Evolutionary conservation across 2,329 filamentous ascomycete species (phyloP).

Genomic region (Xylaria sp.): DNA sequence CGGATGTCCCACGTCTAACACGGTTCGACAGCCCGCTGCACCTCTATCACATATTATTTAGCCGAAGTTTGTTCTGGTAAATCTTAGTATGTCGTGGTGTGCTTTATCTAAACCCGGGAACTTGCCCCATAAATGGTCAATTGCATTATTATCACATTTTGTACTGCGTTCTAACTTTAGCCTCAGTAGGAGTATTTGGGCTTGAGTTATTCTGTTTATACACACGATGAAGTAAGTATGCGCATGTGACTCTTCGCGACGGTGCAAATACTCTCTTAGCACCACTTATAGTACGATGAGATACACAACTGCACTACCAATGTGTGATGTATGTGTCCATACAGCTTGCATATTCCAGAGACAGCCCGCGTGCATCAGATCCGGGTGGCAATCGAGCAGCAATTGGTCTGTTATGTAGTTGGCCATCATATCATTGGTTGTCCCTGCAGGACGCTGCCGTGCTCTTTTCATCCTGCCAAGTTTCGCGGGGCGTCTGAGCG

Average conservation of each 20-base stretch:
- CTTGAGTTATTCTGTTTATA: neutral
- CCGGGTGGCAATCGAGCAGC: too few relatives aligned
- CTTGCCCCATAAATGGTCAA: neutral
- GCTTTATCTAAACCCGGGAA: neutral
- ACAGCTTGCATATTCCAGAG: neutral
- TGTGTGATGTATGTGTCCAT: neutral
- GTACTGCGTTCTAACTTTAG: neutral
- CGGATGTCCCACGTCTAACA: neutral
- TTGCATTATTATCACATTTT: neutral
- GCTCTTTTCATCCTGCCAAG: neutral
- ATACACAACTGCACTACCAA: neutral
- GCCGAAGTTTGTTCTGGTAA: conserved; percentile 2
- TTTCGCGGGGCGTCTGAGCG: conserved; percentile 2
- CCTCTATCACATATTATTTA: conserved; percentile 17
- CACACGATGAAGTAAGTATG: neutral
- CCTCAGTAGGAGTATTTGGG: neutral
- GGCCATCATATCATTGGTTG: neutral
- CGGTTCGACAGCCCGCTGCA: neutral
- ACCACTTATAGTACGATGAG: neutral
- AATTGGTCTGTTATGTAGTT: neutral
- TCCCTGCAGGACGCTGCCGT: neutral
- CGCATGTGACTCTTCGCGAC: neutral
- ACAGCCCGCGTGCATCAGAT: neutral
- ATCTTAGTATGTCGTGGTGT: too few relatives aligned
- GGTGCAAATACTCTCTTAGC: neutral